Evolutionary conservation across 306 rosid genomes (phyloP), one percentile per base, ranked within the genome.

Genomic region (Quercus mongolica): DNA sequence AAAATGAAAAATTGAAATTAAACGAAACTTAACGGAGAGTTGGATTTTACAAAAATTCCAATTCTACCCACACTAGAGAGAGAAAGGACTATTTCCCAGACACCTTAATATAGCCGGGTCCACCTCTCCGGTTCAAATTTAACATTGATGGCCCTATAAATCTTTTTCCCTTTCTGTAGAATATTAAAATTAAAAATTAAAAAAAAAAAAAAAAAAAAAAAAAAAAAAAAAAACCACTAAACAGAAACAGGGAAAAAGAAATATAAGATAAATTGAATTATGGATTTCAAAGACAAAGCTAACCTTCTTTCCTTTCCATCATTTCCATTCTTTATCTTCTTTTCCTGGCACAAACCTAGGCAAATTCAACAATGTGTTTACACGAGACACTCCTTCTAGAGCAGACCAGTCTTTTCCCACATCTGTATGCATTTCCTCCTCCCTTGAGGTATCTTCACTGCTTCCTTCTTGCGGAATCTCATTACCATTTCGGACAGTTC

Each of bases 321-420:
- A 83, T 83, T 83, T 85, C 58, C 80, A 82, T 26, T 87, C 80
- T 63, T 83, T 84, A 71, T 87, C 96, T 70, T 88, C 89, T 81
- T 89, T 90, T 38, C 87, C 92, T n/a, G 97, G 98, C 56, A 74
- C 90, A 76, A 89, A 96, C 83, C 99, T 96, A 0, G 99, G 99
- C 72, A 96, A 93, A 74, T 81, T 96, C 75, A 96, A 78, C 54
- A 96, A 73, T n/a, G 99, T 93, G 90, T 96, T 91, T 72, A 93
- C 99, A 5, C 99, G 97, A 17, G 99, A 88, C 46, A 96, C 99
- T 25, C 99, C 99, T 91, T 93, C 98, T 26, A 96, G 86, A 31
- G 99, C 99, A 76, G 97, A 93, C 99, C 99, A 96, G 26, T 91
- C 98, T 65, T 38, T 83, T 68, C 85, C 92, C n/a, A 23, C 6